These are phyloP conservation scores for Claviceps fusiformis DNA, from an alignment of 2,329 filamentous ascomycete species.

Conservation along the genomic window DNA sequence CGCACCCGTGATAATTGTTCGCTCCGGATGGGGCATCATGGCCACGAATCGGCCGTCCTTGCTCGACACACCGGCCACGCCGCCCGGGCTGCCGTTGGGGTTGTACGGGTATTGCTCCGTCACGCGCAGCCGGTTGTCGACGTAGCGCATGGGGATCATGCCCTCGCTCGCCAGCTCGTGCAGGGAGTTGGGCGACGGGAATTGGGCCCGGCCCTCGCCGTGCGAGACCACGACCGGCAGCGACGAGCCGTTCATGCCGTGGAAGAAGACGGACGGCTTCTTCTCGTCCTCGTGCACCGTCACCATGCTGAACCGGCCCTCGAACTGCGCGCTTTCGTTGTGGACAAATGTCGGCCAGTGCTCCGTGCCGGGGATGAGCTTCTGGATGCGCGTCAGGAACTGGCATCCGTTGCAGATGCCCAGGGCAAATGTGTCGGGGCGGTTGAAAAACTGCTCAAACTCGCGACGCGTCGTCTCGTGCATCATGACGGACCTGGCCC, in stretches of 20 bases:
- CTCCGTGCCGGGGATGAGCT: slow-evolving; percentile 71
- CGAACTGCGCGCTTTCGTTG: slow-evolving; percentile 79
- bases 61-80: slow-evolving; percentile 68
- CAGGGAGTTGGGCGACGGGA: slow-evolving; percentile 39
- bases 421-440: slow-evolving; percentile 79
- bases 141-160: slow-evolving; percentile 66
- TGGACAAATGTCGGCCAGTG: slow-evolving; percentile 78
- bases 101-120: slow-evolving; percentile 83
- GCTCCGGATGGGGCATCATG: slow-evolving; percentile 88
- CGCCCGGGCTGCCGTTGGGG: slow-evolving; percentile 67
- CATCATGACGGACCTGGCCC: slow-evolving; percentile 86
- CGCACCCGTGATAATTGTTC: slow-evolving; percentile 71
- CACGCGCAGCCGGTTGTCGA: slow-evolving; percentile 62
- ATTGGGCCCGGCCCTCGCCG: slow-evolving; percentile 74
- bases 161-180: slow-evolving; percentile 48
- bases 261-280: slow-evolving; percentile 65
- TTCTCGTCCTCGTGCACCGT: slow-evolving; percentile 51
- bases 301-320: slow-evolving; percentile 74
- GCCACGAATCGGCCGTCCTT: slow-evolving; percentile 69
- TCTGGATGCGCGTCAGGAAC: slow-evolving; percentile 68
- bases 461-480: slow-evolving; percentile 63
- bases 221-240: slow-evolving; percentile 83
- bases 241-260: slow-evolving; percentile 71
- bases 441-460: slow-evolving; percentile 74
- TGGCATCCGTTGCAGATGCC: slow-evolving; percentile 98